Evolutionary conservation across 2,329 filamentous ascomycete species (phyloP), one percentile per base, ranked within the genome.

Genomic region (Calycina herbarum): DNA sequence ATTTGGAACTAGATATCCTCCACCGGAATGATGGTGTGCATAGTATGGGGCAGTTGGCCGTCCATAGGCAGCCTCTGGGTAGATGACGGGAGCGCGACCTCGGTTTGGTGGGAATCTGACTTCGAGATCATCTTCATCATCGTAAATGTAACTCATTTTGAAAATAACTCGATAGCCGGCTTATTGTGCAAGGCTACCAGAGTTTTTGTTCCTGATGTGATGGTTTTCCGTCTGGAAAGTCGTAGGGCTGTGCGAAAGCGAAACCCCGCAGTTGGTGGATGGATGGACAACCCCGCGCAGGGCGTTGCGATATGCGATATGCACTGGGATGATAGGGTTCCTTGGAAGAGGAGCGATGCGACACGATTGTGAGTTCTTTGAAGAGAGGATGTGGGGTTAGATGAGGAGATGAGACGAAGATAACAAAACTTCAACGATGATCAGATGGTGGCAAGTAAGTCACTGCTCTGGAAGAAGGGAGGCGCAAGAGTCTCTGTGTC

Each of bases 111-210:
- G 24, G 67, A 85, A 75, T 57, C 77, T 82, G 69, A 86, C 79
- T 70, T 87, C 82, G 61, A 85, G 72, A 58, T 87, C 85, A 35
- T 86, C 84, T 40, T 86, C 84, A 35, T 86, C 83, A 69, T 83
- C 81, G 64, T 82, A 83, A 72, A 81, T 81, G 68, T 56, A 61
- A 59, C 73, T 78, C 69, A 69, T 69, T 35, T 70, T 71, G 67
- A 56, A 24, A 54, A 40, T 56, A 38, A 63, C 61, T 54, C 6
- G 20, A 35, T 56, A 15, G 27, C 27, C 38, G n/a, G 17, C 15
- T 45, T 42, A 45, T 48, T 11, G 42, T 63, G 61, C 60, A 66
- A 66, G 64, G 64, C 57, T 63, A 59, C 45, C 54, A 20, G 54
- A 1, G 40, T 33, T 61, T 61, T 10, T 33, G 20, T n/a, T 35